Evolutionary conservation across 306 rosid genomes (phyloP).

Genomic region (Rosa rugosa): DNA sequence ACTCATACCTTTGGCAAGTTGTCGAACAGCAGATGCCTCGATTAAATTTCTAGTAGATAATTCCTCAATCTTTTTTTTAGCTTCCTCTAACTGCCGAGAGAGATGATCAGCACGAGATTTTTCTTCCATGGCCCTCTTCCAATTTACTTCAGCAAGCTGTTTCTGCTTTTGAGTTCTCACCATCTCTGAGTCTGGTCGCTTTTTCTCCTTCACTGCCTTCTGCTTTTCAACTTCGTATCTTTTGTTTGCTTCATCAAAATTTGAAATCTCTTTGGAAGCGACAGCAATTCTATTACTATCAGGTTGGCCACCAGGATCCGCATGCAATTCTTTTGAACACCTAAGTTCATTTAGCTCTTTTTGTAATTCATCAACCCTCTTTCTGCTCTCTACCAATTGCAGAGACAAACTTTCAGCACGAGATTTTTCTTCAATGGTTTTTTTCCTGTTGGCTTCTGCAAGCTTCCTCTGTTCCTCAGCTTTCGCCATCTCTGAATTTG

Average conservation of each 20-base stretch:
- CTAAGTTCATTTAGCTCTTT: constrained; percentile 27
- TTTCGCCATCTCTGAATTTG: constrained; percentile 51
- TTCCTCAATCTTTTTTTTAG: constrained; percentile 45
- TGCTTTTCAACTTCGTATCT: constrained; percentile 48
- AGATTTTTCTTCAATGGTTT: constrained; percentile 29
- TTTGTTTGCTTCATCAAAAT: constrained; percentile 32
- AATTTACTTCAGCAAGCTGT: constrained; percentile 48
- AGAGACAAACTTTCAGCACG: constrained; percentile 33
- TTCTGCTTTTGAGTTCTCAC: constrained; percentile 48
- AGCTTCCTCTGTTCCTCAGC: constrained; percentile 45
- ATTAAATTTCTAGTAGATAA: constrained; percentile 46
- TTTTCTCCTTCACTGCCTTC: constrained; percentile 43
- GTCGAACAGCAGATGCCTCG: constrained; percentile 37
- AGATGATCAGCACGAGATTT: constrained; percentile 51
- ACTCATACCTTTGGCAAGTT: constrained; percentile 29
- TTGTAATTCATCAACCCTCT: constrained; percentile 36
- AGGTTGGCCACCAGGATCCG: constrained; percentile 8
- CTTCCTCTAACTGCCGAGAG: constrained; percentile 52
- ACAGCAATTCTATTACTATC: constrained; percentile 5
- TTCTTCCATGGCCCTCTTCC: constrained; percentile 57
- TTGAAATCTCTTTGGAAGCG: constrained; percentile 17
- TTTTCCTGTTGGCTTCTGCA: constrained; percentile 32
- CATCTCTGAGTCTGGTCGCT: constrained; percentile 41
- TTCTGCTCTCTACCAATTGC: constrained; percentile 35
- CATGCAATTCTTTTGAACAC: constrained; percentile 10